These are phyloP conservation scores for Aspergillus quadricinctus DNA, from an alignment of 2,329 filamentous ascomycete genomes.

Conservation along the genomic window DNA sequence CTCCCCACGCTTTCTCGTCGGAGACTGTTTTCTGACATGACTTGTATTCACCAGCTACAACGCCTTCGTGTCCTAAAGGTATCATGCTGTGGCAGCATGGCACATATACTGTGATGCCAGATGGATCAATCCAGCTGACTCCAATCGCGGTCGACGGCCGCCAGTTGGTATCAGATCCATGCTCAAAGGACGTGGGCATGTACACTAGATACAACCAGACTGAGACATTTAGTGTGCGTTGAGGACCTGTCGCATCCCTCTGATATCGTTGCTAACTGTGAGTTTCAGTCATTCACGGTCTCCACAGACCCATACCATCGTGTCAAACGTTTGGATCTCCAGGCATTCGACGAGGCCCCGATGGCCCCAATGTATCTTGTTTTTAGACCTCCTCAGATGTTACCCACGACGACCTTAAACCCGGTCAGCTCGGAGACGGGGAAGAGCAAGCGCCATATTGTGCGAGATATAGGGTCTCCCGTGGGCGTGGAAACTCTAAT, in stretches of 20 bases:
- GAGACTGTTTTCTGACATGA: conserved; percentile 10
- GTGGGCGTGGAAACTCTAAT: conserved; percentile 25
- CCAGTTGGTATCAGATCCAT: conserved; percentile 63
- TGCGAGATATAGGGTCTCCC: conserved; percentile 13
- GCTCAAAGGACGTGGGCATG: conserved; percentile 48
- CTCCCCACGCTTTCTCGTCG: not conserved
- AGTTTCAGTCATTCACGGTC: conserved; percentile 37
- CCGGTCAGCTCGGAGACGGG: conserved; percentile 43
- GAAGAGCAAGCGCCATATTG: conserved; percentile 31
- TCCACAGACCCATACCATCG: conserved; percentile 58
- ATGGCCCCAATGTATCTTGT: conserved; percentile 65
- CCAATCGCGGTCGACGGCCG: conserved; percentile 65
- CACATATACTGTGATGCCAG: conserved; percentile 51
- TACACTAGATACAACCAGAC: conserved; percentile 66
- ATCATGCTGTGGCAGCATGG: conserved; percentile 74
- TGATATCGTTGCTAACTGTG: conserved; percentile 5
- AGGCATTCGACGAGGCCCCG: conserved; percentile 59
- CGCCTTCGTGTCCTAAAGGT: conserved; percentile 58
- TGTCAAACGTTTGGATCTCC: conserved; percentile 60
- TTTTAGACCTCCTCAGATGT: conserved; percentile 62
- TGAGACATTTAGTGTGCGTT: conserved; percentile 56
- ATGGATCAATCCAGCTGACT: conserved; percentile 56
- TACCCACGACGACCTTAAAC: conserved; percentile 64
- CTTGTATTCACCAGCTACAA: conserved; percentile 42
- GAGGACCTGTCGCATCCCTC: not conserved